Conservation (phyloP, 768 basidiomycete species). For the Collybia nuda region DNA sequence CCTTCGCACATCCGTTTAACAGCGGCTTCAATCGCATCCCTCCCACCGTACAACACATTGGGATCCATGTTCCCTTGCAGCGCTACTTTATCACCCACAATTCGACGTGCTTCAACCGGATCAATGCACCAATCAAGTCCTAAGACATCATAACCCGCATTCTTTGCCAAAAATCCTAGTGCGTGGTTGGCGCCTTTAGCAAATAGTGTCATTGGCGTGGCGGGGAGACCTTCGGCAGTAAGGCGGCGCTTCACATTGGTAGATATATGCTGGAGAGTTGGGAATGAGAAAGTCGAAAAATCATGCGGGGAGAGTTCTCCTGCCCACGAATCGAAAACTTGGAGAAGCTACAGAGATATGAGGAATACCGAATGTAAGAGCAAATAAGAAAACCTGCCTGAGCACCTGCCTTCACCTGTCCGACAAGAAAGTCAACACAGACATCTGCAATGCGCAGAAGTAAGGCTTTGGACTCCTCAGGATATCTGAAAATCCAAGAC, state of each 20-base stretch:
- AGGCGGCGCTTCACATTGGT: slow-evolving; percentile 64
- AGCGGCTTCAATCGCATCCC: slow-evolving; percentile 80
- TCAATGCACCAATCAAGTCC: slow-evolving; percentile 92
- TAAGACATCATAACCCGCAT: slow-evolving; percentile 81
- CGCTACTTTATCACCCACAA: slow-evolving; percentile 62
- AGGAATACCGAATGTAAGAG: background rate
- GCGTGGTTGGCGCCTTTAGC: slow-evolving; percentile 91
- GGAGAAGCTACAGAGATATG: slow-evolving; percentile 64
- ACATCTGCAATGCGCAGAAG: slow-evolving; percentile 82
- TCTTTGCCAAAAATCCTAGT: slow-evolving; percentile 55
- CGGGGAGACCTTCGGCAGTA: slow-evolving; percentile 46
- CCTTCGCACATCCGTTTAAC: slow-evolving; percentile 80
- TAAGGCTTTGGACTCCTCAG: slow-evolving; percentile 78
- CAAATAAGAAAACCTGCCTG: slow-evolving; percentile 57
- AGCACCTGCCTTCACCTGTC: slow-evolving; percentile 93
- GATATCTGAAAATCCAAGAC: slow-evolving; percentile 91
- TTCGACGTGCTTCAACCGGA: slow-evolving; percentile 63
- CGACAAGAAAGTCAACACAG: slow-evolving; percentile 87
- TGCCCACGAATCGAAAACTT: slow-evolving; percentile 97
- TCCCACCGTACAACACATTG: slow-evolving; percentile 79
- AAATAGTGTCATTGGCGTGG: slow-evolving; percentile 86
- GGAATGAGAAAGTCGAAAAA: slow-evolving; percentile 82
- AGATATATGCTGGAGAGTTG: slow-evolving; percentile 74
- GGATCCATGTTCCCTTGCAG: slow-evolving; percentile 97
- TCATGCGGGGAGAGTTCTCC: slow-evolving; percentile 90